Conservation (phyloP, 2,329 filamentous ascomycete species). For the Hypoxylon sp. region DNA sequence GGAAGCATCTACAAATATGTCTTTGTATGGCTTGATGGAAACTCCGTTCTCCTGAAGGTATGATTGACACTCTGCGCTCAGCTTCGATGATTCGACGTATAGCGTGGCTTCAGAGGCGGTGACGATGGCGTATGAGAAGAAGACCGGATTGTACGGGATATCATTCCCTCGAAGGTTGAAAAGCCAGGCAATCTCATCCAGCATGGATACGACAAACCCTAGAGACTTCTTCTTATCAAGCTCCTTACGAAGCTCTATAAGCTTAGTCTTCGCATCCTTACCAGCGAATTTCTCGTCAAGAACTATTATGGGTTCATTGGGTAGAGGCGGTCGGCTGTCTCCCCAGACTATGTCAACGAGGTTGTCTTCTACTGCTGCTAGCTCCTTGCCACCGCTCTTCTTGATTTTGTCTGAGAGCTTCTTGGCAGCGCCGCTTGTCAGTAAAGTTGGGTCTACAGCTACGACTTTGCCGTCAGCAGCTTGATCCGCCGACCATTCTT, state of each 20-base stretch:
- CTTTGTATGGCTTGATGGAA: constrained; percentile 79
- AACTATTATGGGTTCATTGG: constrained; percentile 77
- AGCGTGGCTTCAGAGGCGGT: constrained; percentile 80
- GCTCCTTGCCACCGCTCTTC: constrained; percentile 80
- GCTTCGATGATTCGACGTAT: constrained; percentile 83
- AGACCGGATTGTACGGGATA: constrained; percentile 97
- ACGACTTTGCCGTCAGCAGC: constrained; percentile 87
- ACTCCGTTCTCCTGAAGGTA: constrained; percentile 77
- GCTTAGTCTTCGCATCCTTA: constrained; percentile 82
- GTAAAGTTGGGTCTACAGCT: constrained; percentile 87
- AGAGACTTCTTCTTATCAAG: constrained; percentile 87
- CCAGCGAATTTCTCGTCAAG: constrained; percentile 79
- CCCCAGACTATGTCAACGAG: constrained; percentile 94
- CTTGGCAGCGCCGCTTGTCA: constrained; percentile 69
- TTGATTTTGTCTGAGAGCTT: constrained; percentile 87
- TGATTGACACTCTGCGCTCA: constrained; percentile 71
- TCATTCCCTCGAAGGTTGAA: constrained; percentile 96
- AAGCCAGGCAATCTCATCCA: constrained; percentile 98
- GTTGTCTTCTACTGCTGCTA: constrained; percentile 81
- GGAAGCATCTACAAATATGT: constrained; percentile 81
- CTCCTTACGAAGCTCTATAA: constrained; percentile 87
- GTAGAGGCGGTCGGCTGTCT: constrained; percentile 73
- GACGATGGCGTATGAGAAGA: constrained; percentile 94
- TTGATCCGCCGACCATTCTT: constrained; percentile 92
- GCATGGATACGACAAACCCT: constrained; percentile 90